Base-by-base conservation (phyloP, 495 filamentous ascomycete genomes). In the Aspergillus wentii region DNA sequence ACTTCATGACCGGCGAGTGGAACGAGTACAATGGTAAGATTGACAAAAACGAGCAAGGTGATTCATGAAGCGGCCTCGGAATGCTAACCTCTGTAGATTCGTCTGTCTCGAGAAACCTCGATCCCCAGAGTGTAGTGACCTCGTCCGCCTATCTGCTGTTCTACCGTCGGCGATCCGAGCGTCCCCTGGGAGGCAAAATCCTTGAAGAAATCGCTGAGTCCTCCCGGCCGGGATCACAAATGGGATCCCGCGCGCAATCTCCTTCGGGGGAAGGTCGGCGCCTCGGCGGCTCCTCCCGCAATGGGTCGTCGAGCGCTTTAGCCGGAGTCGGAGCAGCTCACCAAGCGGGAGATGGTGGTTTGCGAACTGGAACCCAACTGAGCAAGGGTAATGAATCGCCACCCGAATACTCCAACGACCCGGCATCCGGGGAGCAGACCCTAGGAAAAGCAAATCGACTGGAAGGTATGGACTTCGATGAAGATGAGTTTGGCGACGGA, bases 61-160 rank as follows among this genome's bases (percentile, higher is more conserved):
- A 34, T 39, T 32, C 16, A 44, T 16, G 22, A 8, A 14, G 16
- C 16, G 5, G 18, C 31, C 10, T 18, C 5, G 28, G 11, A 34
- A 9, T 13, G 25, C 55, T 54, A 34, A 51, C 25, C 26, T 16
- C 17, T 20, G 32, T 56, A 96, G 91, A 95, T 61, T 79, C 82
- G 35, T 72, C 61, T 10, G 86, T 88, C 15, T 69, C 64, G 35
- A 62, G 69, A 43, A 52, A 62, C 5, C 66, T 66, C 8, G 62
- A 81, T 48, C 68, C 79, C 1, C 49, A 71, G 29, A 60, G 53
- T 25, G 73, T 86, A 6, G 74, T 86, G 23, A 81, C 79, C 2
- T 47, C 77, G 4, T 77, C 82, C 16, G 94, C 92, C 0, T 98
- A 98, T 57, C 80, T 98, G 7, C 69, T 98, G 23, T 98, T 98